These are phyloP conservation scores for Leccinum incarnatum DNA, from an alignment of 768 basidiomycete genomes.

Conservation along the genomic window DNA sequence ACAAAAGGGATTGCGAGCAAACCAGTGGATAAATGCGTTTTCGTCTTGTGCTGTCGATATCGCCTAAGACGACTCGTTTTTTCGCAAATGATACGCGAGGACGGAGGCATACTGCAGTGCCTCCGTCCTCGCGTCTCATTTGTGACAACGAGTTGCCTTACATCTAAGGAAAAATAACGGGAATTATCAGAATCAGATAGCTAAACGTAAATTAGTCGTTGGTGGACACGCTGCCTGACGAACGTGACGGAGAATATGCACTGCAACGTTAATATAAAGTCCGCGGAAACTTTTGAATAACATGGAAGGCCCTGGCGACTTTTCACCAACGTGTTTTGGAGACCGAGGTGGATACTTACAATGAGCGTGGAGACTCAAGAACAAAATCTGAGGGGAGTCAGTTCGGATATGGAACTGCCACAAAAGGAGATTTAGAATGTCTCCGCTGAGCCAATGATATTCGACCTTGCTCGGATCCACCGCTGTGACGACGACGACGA, in stretches of 20 bases:
- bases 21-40: conserved; percentile 8
- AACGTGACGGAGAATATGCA: background rate
- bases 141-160: conserved; percentile 7
- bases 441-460: conserved; percentile 1
- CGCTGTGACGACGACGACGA: conserved; percentile 1
- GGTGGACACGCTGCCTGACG: conserved; percentile 18
- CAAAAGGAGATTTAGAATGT: background rate
- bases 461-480: conserved; percentile 12
- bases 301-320: background rate
- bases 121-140: conserved; percentile 12
- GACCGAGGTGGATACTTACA: background rate
- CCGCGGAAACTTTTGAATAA: background rate
- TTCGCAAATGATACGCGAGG: conserved; percentile 13
- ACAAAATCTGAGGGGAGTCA: background rate
- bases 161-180: conserved; percentile 9
- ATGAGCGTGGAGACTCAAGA: background rate
- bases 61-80: conserved; percentile 7
- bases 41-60: conserved; percentile 2
- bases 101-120: conserved; percentile 4
- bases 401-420: background rate
- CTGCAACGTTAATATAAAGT: background rate
- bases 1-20: conserved; percentile 10
- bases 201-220: conserved; percentile 27
- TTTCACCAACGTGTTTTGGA: conserved; percentile 5
- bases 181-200: conserved; percentile 12